phyloP scores from a whole-genome alignment of 1,284 basidiomycete species.

The Cryptococcus neoformans region DNA sequence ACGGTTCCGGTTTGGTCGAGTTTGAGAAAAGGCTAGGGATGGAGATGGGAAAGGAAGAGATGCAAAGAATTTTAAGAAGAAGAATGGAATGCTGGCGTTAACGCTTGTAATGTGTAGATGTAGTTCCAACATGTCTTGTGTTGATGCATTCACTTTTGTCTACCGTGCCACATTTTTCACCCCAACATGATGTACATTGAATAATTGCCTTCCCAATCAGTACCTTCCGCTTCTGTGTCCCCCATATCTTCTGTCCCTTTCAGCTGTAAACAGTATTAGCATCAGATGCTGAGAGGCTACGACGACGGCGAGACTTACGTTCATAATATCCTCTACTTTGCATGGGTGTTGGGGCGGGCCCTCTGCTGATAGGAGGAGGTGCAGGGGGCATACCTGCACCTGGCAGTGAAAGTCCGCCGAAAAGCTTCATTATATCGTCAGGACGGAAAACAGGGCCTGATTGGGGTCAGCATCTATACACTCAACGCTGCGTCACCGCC shows the following conservation, averaged over 20 bases:
- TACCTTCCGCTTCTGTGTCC: neutral
- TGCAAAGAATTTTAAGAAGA: conserved; percentile 41
- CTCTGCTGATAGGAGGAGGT: neutral
- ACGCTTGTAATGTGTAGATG: neutral
- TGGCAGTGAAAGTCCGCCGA: conserved; percentile 25
- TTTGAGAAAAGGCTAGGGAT: conserved; percentile 54
- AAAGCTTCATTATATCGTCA: conserved; percentile 75
- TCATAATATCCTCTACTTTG: neutral
- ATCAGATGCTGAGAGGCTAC: neutral
- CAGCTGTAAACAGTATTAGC: neutral
- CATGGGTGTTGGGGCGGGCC: neutral
- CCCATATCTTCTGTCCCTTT: neutral
- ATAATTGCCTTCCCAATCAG: neutral
- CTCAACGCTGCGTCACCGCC: neutral
- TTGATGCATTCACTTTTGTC: neutral
- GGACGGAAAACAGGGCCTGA: conserved; percentile 79
- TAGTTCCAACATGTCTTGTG: neutral
- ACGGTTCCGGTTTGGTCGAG: conserved; percentile 66
- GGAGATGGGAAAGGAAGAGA: conserved; percentile 22
- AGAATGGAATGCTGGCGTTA: conserved; percentile 44
- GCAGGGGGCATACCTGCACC: neutral
- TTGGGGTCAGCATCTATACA: neutral
- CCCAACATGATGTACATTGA: neutral
- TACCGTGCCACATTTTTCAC: neutral
- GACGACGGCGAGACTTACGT: neutral